Evolutionary conservation across 228 moss, liverwort and hornwort species (phyloP), one percentile per base, ranked within the genome.

Genomic region (Sphagnum magellanicum): DNA sequence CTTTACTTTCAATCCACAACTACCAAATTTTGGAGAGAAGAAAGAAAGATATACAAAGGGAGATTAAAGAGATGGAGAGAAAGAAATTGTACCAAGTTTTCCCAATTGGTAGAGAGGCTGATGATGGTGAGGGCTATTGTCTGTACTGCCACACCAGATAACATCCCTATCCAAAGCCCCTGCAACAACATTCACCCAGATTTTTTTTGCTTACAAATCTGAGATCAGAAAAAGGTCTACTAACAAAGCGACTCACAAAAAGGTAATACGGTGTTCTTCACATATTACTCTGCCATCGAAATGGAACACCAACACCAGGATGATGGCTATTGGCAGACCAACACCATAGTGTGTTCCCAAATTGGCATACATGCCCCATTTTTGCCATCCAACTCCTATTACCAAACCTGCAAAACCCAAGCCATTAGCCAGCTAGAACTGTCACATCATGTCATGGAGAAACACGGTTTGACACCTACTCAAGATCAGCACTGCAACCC

Each of bases 301-400:
- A 4, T 82, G 75, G 59, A 83, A 82, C 0, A 70, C 70, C 51
- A 83, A 92, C 48, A 71, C 75, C 5, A 79, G 75, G 48, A 81
- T 46, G 12, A 74, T 0, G 7, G 79, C 83, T n/a, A 79, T 70
- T 8, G 90, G 90, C 59, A 89, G 60, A 69, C 93, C 93, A 6
- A 85, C 59, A 10, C 5, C 81, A 64, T 90, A 90, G 68, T 75
- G 87, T 48, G 89, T 87, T 50, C 71, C 81, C 74, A 90, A 77
- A 66, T 93, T 93, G 52, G 79, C 86, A 47, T 78, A 72, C 13
- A 89, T 83, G 50, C 88, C 93, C 0, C 70, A 57, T 65, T 75
- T 76, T 72, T 93, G 93, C 83, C 83, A 88, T 66, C 93, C 90
- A 73, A 87, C 84, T 48, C 93, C 93, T 75, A 87, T 81, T 0